Evolutionary conservation across 2,329 filamentous ascomycete genomes (phyloP).

Genomic region (Blastomyces gilchristii): DNA sequence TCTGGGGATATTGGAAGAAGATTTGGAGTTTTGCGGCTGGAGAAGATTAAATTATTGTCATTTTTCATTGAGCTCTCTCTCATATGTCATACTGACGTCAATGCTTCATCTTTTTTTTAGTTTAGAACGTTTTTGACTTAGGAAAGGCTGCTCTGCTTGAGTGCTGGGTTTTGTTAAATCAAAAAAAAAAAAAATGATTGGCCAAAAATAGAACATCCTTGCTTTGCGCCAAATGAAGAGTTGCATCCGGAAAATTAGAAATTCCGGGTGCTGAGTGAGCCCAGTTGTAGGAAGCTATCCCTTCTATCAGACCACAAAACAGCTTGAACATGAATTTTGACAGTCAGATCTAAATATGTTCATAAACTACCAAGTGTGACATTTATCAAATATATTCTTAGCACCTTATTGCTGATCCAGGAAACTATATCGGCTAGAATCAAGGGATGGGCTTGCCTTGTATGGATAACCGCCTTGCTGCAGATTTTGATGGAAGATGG

Average conservation of each 20-base stretch:
- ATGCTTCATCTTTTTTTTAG: too few relatives aligned
- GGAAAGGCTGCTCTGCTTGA: too few relatives aligned
- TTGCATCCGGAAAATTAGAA: not conserved
- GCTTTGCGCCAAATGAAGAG: not conserved
- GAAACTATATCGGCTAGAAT: not conserved
- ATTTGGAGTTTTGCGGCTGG: too few relatives aligned
- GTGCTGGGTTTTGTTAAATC: not conserved
- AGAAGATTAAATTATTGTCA: too few relatives aligned
- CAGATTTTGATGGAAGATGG: too few relatives aligned
- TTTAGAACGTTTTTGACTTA: too few relatives aligned
- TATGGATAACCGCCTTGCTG: too few relatives aligned
- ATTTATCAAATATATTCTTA: not conserved
- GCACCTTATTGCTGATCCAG: not conserved
- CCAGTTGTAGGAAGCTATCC: not conserved
- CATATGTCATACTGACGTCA: too few relatives aligned
- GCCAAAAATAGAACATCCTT: too few relatives aligned
- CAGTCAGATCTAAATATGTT: constrained; percentile 1
- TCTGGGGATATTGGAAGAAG: too few relatives aligned
- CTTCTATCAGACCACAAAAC: constrained; percentile 1
- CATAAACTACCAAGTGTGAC: not conserved
- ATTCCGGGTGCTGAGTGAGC: not conserved
- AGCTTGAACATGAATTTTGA: not conserved
- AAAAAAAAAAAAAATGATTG: not conserved
- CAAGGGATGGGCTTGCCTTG: not conserved
- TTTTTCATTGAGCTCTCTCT: too few relatives aligned